Percentiles rank a stretch among this genome's conserved stretches.
Evolutionary conservation across 345 rosid species (phyloP).

Genomic region (Populus davidiana): DNA sequence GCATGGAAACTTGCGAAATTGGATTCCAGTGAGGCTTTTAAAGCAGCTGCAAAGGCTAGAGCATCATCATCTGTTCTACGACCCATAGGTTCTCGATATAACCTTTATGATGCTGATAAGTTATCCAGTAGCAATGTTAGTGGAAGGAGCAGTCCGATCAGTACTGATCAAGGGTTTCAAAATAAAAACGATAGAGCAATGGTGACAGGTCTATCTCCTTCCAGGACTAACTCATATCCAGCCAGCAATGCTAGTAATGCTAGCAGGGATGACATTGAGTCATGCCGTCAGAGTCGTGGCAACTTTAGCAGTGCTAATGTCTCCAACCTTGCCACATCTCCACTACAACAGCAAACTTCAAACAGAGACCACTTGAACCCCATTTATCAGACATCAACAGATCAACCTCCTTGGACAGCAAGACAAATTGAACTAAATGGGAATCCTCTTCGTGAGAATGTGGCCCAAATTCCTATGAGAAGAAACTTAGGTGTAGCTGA

Average conservation of each 20-base stretch:
- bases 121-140: slow-evolving; percentile 63
- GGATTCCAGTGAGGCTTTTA: slow-evolving; percentile 73
- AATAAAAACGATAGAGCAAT: slow-evolving; percentile 34
- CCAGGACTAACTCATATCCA: slow-evolving; percentile 43
- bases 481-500: slow-evolving; percentile 36
- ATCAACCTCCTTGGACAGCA: slow-evolving; percentile 53
- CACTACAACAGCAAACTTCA: slow-evolving; percentile 38
- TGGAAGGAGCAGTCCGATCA: slow-evolving; percentile 71
- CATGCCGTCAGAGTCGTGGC: slow-evolving; percentile 52
- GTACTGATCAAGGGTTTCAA: slow-evolving; percentile 48
- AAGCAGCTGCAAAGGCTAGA: slow-evolving; percentile 86
- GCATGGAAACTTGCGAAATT: slow-evolving; percentile 91
- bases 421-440: slow-evolving; percentile 36
- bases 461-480: slow-evolving; percentile 33
- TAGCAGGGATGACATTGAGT: slow-evolving; percentile 55
- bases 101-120: slow-evolving; percentile 52
- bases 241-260: slow-evolving; percentile 54
- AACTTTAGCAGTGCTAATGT: slow-evolving; percentile 57
- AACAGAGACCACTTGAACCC: slow-evolving; percentile 76
- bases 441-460: slow-evolving; percentile 21
- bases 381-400: slow-evolving; percentile 53
- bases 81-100: slow-evolving; percentile 53
- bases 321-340: slow-evolving; percentile 43
- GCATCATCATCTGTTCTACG: slow-evolving; percentile 87
- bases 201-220: slow-evolving; percentile 28